These are phyloP conservation scores for Fusarium sp. DNA, from an alignment of 2,329 filamentous ascomycete species.

Conservation along the genomic window DNA sequence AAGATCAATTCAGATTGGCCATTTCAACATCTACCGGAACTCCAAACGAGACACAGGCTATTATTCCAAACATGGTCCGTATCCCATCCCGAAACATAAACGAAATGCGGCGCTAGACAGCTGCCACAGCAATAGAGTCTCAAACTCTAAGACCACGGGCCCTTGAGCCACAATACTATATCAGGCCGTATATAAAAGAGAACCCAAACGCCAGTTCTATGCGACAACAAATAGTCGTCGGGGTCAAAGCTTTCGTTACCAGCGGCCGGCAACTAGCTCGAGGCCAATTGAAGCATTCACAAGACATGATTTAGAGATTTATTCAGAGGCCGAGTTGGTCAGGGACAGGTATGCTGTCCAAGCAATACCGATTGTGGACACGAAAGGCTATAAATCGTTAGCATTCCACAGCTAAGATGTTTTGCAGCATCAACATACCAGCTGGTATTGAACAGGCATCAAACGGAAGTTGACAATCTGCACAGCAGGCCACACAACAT, in stretches of 20 bases:
- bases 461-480: conserved; percentile 97
- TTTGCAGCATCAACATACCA: conserved; percentile 71
- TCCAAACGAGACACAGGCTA: conserved; percentile 25
- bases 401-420: neutral
- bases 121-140: neutral
- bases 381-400: conserved; percentile 78
- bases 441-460: conserved; percentile 95
- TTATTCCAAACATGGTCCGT: conserved; percentile 15
- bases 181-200: conserved; percentile 7
- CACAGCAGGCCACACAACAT: conserved; percentile 92
- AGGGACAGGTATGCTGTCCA: conserved; percentile 98
- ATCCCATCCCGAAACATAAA: conserved; percentile 1
- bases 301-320: conserved; percentile 4
- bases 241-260: neutral
- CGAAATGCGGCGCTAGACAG: neutral
- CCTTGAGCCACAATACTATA: neutral
- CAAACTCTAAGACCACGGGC: neutral
- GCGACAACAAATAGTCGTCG: conserved; percentile 1
- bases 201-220: conserved; percentile 26
- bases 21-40: conserved; percentile 22
- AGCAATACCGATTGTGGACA: conserved; percentile 93
- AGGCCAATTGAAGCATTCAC: neutral
- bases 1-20: neutral
- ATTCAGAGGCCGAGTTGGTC: conserved; percentile 85
- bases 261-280: conserved; percentile 2